Conservation (phyloP, 179 eudicot genomes). For the Drosera spatulata region DNA sequence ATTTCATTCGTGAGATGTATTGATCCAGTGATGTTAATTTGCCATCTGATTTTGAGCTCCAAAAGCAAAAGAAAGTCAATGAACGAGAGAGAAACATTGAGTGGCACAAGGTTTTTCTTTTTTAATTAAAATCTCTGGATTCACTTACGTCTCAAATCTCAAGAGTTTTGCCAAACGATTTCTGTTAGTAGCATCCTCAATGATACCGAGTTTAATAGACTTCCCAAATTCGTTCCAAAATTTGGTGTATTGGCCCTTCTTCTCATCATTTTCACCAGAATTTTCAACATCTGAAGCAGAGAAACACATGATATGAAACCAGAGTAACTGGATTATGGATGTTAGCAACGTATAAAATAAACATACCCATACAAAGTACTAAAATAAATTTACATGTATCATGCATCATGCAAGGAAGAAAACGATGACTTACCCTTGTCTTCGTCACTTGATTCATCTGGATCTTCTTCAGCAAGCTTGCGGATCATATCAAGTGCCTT, state of each 20-base stretch:
- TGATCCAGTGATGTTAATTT: constrained; percentile 85
- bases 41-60: constrained; percentile 72
- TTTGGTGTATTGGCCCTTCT: constrained; percentile 81
- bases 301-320: not conserved
- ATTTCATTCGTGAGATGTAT: constrained; percentile 92
- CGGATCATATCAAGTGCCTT: constrained; percentile 99
- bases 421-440: constrained; percentile 47
- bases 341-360: no score
- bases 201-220: constrained; percentile 91
- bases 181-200: constrained; percentile 97
- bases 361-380: no score
- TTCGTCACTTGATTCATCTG: constrained; percentile 68
- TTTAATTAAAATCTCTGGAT: not conserved
- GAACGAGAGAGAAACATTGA: not conserved
- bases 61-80: constrained; percentile 7
- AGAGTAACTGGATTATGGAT: not conserved
- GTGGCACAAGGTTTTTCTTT: not conserved
- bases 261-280: constrained; percentile 61
- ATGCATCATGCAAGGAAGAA: not conserved
- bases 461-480: constrained; percentile 91
- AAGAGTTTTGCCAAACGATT: constrained; percentile 94
- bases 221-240: constrained; percentile 99
- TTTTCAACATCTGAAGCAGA: constrained; percentile 59
- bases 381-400: not conserved
- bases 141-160: constrained; percentile 75